Conservation (phyloP, 192 early-diverging fungal species). For the Phlyctochytrium planicorne region DNA sequence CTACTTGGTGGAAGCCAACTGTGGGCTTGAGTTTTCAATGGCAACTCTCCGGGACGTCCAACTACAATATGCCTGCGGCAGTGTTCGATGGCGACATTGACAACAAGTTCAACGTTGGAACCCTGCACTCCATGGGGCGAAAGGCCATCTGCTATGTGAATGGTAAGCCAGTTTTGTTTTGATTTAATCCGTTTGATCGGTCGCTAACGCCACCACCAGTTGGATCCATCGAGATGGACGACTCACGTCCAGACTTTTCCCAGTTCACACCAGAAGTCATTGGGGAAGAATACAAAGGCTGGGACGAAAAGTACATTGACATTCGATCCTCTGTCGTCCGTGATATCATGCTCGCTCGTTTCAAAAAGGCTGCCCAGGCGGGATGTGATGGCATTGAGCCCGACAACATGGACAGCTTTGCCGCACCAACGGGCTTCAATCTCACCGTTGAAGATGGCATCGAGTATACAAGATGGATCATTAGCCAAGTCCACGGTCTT, state of each 20-base stretch:
- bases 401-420: slow-evolving; percentile 25
- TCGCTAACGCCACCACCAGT: not conserved
- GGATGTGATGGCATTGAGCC: slow-evolving; percentile 28
- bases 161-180: not conserved
- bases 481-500: not conserved
- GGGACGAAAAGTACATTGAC: slow-evolving; percentile 30
- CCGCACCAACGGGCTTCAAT: slow-evolving; percentile 8
- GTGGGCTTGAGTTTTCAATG: not conserved
- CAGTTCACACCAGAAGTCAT: slow-evolving; percentile 12
- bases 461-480: slow-evolving; percentile 11
- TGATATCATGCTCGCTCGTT: slow-evolving; percentile 13
- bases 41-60: not conserved
- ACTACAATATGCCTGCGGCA: not conserved
- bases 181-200: not conserved
- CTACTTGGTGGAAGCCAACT: not conserved
- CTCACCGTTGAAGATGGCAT: slow-evolving; percentile 3
- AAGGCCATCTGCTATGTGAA: slow-evolving; percentile 25
- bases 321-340: slow-evolving; percentile 11
- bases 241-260: slow-evolving; percentile 5
- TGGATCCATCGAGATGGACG: not conserved
- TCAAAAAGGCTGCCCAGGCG: not conserved
- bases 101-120: not conserved
- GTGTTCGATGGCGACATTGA: not conserved
- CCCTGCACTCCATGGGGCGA: not conserved
- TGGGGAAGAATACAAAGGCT: slow-evolving; percentile 20